Base-by-base conservation (phyloP, 495 filamentous ascomycete species). In the Lasiosphaeria ovina region DNA sequence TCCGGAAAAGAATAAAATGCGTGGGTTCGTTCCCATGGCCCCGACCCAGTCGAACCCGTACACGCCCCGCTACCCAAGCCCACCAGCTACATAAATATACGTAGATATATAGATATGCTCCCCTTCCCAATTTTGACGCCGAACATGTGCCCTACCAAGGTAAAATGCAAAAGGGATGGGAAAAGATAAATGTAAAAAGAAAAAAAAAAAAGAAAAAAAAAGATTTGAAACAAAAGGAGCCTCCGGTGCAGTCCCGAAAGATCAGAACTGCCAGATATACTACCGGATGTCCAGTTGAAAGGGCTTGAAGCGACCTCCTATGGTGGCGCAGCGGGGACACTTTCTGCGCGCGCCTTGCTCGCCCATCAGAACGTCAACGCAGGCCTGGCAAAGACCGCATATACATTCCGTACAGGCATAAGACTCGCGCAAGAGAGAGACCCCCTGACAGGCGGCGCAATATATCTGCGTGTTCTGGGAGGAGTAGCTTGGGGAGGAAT, bases 341-440 rank as follows among this genome's bases (percentile, higher is more conserved):
- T 84, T 85, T 59, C 84, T 78, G 33, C 81, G 76, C 8, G 80
- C 79, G 9, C 82, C 81, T 69, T 83, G 82, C 66, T 85, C 82
- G 51, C 77, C 75, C 75, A 91, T 88, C 58, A 94, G 82, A 62
- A 89, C 85, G 62, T 89, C 85, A 16, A 96, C 90, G 60, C 92
- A 97, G 47, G 89, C 88, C 55, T 84, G 87, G 68, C 92, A 97
- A 51, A 96, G 81, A 3, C 92, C 92, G 69, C 90, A 94, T 54
- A 97, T 96, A 70, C 92, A 97, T 69, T 96, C 92, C 0, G 92
- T 96, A 73, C 92, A 97, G 11, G 92, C 92, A 69, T 89, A 97
- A 35, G 89, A 91, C 59, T 93, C 88, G 59, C 85, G 86, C 49
- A 97, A 73, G 3, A 88, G 72, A 60, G 87, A 91, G 3, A 88